Evolutionary conservation across 108 stramenopile species (phyloP), one percentile per base, ranked within the genome.

Genomic region (Cyclotella distinguenda): DNA sequence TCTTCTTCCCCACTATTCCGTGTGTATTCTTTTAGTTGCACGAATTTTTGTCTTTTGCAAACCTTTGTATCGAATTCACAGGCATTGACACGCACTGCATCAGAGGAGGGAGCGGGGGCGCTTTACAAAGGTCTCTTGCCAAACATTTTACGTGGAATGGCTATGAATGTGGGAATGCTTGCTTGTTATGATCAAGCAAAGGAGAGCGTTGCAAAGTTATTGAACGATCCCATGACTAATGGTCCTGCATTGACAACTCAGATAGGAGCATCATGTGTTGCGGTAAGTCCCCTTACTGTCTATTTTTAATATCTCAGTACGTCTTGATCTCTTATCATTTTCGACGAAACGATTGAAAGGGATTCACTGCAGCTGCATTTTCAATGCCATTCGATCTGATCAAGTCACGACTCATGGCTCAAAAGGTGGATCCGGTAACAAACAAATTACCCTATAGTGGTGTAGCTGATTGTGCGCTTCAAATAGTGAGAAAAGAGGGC

Each of bases 101-200:
- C 67, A 48, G 96, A 97, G 68, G 99, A 99, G 78, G 97, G 99
- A 22, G 51, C 94, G n/a, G 87, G 83, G 15, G 86, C 94, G 11
- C 85, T 99, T 47, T 99, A 97, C 75, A 89, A 96, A 59, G 98
- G 98, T 33, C 72, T 97, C 39, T 56, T 77, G 23, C 98, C 98
- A 30, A 99, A 97, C 68, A 82, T 99, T 26, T 72, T 98, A 56
- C 82, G 98, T 55, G 98, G 97, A 42, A 98, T 99, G 98, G 67
- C 92, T 56, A 97, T 99, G 96, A 99, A 99, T 74, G 97, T 98
- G 23, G 98, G 98, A 42, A 97, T 97, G 98, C 74, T 99, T 80
- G 97, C 98, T 13, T 97, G 94, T 82, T 97, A 97, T 75, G 98
- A 99, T 82, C 96, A 99, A 87, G 96, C 96, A 28, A 96, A 96